Conservation (phyloP, 495 filamentous ascomycete species). For the Penicillium crystallinum region DNA sequence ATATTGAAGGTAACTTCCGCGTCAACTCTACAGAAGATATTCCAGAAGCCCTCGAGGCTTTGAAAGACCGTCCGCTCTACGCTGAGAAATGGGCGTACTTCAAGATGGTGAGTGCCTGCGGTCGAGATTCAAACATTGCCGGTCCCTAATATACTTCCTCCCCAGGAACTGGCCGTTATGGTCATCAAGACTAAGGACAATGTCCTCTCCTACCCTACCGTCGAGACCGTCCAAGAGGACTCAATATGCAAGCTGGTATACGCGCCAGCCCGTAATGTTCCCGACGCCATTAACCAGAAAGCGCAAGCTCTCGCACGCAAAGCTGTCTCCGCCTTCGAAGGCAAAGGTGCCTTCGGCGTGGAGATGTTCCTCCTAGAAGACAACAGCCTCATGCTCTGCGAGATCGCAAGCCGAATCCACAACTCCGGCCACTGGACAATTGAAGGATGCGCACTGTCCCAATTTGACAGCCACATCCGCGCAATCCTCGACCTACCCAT, state of each 20-base stretch:
- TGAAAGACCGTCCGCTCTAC: constrained; percentile 71
- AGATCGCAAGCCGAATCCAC: constrained; percentile 92
- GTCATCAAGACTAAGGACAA: constrained; percentile 84
- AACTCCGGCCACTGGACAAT: constrained; percentile 98
- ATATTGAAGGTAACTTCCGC: constrained; percentile 62
- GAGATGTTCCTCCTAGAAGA: constrained; percentile 92
- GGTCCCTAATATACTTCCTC: neutral
- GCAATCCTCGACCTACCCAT: constrained; percentile 79
- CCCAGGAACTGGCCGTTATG: constrained; percentile 82
- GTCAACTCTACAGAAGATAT: constrained; percentile 66
- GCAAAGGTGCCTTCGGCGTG: constrained; percentile 91
- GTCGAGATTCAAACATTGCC: neutral
- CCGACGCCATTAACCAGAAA: constrained; percentile 50
- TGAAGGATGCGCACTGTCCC: constrained; percentile 83
- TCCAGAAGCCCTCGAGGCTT: constrained; percentile 56
- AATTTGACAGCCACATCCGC: constrained; percentile 85
- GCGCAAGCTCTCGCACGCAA: constrained; percentile 75
- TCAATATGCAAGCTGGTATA: constrained; percentile 93
- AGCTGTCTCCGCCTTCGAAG: constrained; percentile 74
- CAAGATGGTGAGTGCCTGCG: constrained; percentile 44
- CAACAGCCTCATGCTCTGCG: constrained; percentile 72
- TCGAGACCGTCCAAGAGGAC: constrained; percentile 93
- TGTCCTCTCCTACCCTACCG: constrained; percentile 74
- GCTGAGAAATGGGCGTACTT: constrained; percentile 91
- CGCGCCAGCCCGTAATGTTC: constrained; percentile 72